Conservation (phyloP, 225 moss, liverwort and hornwort genomes). For the Thuidium tamariscinum region DNA sequence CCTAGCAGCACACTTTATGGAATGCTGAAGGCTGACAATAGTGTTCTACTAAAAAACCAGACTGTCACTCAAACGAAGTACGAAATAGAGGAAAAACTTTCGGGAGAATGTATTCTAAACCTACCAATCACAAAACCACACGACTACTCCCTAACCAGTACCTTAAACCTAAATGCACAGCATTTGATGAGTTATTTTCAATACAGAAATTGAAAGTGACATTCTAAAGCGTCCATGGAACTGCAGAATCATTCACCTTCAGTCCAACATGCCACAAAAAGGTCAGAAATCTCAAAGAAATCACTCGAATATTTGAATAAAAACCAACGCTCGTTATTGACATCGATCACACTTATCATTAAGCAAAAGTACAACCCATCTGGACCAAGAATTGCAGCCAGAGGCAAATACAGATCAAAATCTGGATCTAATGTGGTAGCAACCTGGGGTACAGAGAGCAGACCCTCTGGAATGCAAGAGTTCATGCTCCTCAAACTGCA, state of each 20-base stretch:
- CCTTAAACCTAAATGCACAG: neutral
- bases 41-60: neutral
- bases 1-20: neutral
- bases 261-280: conserved; percentile 10
- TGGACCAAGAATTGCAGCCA: neutral
- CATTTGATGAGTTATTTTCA: neutral
- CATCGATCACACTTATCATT: neutral
- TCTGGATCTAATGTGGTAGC: neutral
- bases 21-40: neutral
- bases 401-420: neutral
- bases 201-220: neutral
- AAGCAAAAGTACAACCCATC: neutral
- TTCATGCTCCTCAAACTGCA: neutral
- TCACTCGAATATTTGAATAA: neutral
- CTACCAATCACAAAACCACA: neutral
- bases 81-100: neutral
- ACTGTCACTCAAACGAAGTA: neutral
- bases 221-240: neutral
- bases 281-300: neutral
- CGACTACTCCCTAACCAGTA: neutral
- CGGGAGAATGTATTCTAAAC: neutral
- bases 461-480: neutral
- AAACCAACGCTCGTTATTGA: neutral
- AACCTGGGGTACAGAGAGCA: neutral
- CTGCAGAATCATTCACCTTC: conserved; percentile 5